These are phyloP conservation scores for Plasmopara viticola DNA, from an alignment of 352 stramenopile species.

Conservation along the genomic window DNA sequence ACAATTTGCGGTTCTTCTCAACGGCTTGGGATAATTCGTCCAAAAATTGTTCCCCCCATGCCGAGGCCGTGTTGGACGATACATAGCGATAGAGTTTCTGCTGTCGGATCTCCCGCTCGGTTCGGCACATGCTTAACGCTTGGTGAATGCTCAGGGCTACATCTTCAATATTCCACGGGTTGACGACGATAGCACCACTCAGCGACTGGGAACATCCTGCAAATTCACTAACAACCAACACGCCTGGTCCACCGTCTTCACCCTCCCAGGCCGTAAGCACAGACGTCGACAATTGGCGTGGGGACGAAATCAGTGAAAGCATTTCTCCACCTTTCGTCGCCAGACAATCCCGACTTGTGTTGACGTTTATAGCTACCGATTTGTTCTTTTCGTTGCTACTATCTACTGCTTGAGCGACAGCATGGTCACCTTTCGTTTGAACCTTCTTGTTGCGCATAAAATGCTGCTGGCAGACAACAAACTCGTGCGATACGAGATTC, in stretches of 20 bases:
- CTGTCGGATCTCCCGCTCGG: slow-evolving; percentile 58
- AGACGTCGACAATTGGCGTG: too few species aligned
- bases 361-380: too few species aligned
- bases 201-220: slow-evolving; percentile 93
- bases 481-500: slow-evolving; percentile 88
- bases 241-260: slow-evolving; percentile 57
- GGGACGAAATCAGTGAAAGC: too few species aligned
- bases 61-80: too few species aligned
- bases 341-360: too few species aligned
- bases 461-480: slow-evolving; percentile 83
- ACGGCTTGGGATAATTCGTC: too few species aligned
- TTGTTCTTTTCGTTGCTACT: too few species aligned
- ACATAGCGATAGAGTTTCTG: slow-evolving; percentile 4
- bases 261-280: not conserved
- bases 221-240: slow-evolving; percentile 97
- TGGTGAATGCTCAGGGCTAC: slow-evolving; percentile 63
- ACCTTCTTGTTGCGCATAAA: slow-evolving; percentile 77
- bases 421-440: slow-evolving; percentile 45
- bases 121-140: slow-evolving; percentile 65
- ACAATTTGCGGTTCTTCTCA: too few species aligned
- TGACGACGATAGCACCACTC: slow-evolving; percentile 93
- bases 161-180: slow-evolving; percentile 94
- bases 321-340: too few species aligned
- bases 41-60: too few species aligned
- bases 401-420: too few species aligned